Evolutionary conservation across 805 yeast genomes (phyloP).

Genomic region (Brettanomyces bruxellensis): DNA sequence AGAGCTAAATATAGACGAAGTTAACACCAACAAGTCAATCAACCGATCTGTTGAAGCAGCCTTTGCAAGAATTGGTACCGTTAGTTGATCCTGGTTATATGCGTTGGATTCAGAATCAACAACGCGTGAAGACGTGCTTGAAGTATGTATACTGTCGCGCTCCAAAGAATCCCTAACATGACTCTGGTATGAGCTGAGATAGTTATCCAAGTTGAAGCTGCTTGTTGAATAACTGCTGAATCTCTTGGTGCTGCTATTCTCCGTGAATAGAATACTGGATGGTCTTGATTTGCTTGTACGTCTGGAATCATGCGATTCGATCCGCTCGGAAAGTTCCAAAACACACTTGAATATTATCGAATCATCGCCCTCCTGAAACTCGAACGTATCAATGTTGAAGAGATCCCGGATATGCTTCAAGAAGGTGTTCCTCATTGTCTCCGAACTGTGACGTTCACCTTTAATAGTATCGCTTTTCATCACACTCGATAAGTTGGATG

Average conservation of each 20-base stretch:
- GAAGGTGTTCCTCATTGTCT: conserved; percentile 34
- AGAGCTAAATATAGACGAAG: conserved; percentile 47
- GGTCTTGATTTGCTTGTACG: conserved; percentile 12
- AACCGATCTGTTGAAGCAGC: conserved; percentile 70
- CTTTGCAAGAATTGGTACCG: conserved; percentile 28
- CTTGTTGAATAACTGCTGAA: conserved; percentile 27
- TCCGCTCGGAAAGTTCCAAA: neutral
- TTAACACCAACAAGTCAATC: conserved; percentile 71
- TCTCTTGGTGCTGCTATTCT: conserved; percentile 22
- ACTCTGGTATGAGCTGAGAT: conserved; percentile 15
- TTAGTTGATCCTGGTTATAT: neutral
- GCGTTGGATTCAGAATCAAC: neutral
- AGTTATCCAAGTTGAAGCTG: conserved; percentile 25
- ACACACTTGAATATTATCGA: conserved; percentile 54
- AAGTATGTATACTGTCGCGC: neutral
- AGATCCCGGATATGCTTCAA: conserved; percentile 53
- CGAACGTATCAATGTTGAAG: conserved; percentile 49
- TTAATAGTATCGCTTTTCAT: conserved; percentile 7
- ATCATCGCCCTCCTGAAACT: conserved; percentile 41
- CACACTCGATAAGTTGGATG: conserved; percentile 9
- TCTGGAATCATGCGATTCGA: conserved; percentile 13
- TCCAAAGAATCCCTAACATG: conserved; percentile 13
- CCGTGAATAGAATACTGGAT: conserved; percentile 25
- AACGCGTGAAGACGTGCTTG: neutral
- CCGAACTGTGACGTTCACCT: neutral